Percentiles rank a stretch among this genome's conserved stretches.
Evolutionary conservation across 139 green algal genomes (phyloP).

Genomic region (Dunaliella primolecta): DNA sequence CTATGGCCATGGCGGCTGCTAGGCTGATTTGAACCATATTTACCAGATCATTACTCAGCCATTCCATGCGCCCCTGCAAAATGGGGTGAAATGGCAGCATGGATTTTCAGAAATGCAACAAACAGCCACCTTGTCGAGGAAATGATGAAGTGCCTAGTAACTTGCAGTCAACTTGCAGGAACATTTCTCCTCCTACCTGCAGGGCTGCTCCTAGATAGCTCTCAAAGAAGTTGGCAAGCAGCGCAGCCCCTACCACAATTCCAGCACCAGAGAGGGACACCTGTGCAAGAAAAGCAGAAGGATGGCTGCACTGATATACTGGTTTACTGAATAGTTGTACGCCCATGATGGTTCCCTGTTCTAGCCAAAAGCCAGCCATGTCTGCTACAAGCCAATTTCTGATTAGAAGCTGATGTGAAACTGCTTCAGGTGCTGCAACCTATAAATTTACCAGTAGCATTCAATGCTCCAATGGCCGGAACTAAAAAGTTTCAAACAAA

Average conservation of each 20-base stretch:
- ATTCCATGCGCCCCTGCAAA: conserved; percentile 56
- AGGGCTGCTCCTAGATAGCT: conserved; percentile 82
- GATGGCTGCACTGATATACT: neutral
- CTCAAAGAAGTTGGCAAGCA: conserved; percentile 87
- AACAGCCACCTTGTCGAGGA: too few species aligned
- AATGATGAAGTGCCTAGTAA: too few species aligned
- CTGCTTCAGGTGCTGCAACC: neutral
- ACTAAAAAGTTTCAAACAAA: too few species aligned
- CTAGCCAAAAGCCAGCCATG: too few species aligned
- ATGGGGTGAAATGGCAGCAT: neutral
- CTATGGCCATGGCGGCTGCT: conserved; percentile 65
- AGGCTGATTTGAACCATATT: conserved; percentile 94
- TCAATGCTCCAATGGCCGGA: too few species aligned
- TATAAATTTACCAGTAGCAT: too few species aligned
- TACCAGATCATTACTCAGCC: conserved; percentile 94
- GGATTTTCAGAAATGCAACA: too few species aligned
- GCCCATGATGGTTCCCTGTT: too few species aligned
- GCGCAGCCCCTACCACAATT: conserved; percentile 49
- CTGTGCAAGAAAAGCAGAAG: conserved; percentile 29
- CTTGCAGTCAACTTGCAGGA: too few species aligned
- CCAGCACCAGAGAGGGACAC: conserved; percentile 31
- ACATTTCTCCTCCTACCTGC: conserved; percentile 55
- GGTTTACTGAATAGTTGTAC: too few species aligned
- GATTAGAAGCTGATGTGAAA: too few species aligned
- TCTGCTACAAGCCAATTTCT: too few species aligned